Evolutionary conservation across 306 rosid species (phyloP).

Genomic region (Cucurbita moschata): DNA sequence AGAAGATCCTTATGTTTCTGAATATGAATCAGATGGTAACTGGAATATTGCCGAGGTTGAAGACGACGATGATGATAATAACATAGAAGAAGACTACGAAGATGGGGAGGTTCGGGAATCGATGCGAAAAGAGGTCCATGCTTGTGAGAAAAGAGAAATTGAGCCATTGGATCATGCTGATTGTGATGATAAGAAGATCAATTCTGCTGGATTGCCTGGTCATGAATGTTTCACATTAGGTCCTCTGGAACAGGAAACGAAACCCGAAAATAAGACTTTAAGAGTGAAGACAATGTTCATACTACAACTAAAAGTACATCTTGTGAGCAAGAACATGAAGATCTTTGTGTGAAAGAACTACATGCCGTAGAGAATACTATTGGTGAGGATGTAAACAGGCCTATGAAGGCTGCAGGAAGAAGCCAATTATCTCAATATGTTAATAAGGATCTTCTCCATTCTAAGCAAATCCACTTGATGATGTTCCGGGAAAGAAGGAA

Average conservation of each 20-base stretch:
- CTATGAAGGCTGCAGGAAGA: slow-evolving; percentile 10
- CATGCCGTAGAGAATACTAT: slow-evolving; percentile 12
- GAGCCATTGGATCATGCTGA: slow-evolving; percentile 18
- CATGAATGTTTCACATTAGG: slow-evolving; percentile 19
- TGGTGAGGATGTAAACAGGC: slow-evolving; percentile 18
- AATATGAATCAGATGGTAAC: slow-evolving; percentile 71
- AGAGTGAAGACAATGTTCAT: slow-evolving; percentile 14
- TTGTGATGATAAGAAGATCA: slow-evolving; percentile 22
- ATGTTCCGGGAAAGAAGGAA: slow-evolving; percentile 39
- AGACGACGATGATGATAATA: slow-evolving; percentile 26
- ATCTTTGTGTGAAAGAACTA: slow-evolving; percentile 16
- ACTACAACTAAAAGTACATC: background rate
- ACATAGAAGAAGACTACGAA: slow-evolving; percentile 56
- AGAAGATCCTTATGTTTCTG: slow-evolving; percentile 48
- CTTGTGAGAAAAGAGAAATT: slow-evolving; percentile 43
- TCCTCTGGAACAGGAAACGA: slow-evolving; percentile 16
- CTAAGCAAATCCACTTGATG: too few species aligned
- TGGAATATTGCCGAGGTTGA: slow-evolving; percentile 38
- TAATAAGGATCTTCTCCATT: background rate
- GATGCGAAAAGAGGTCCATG: slow-evolving; percentile 20
- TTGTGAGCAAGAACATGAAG: slow-evolving; percentile 9
- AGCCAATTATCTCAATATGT: slow-evolving; percentile 17
- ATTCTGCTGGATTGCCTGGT: slow-evolving; percentile 17
- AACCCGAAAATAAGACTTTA: background rate
- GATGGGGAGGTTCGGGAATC: slow-evolving; percentile 82